Evolutionary conservation across 1,284 basidiomycete genomes (phyloP).

Genomic region (Cronartium quercuum): DNA sequence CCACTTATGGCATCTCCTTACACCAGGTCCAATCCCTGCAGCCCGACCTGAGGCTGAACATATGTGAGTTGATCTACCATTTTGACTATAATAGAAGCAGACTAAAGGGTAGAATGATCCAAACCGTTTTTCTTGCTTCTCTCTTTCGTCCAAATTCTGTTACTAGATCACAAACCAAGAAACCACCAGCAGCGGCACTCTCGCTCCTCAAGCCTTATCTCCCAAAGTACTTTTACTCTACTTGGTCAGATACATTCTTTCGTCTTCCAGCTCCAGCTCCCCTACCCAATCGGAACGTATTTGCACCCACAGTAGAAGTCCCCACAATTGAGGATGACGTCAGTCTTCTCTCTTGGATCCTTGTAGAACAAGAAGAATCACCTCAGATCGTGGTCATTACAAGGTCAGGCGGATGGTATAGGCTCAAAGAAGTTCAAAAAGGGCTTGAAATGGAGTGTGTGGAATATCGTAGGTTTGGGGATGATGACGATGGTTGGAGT

Average conservation of each 20-base stretch:
- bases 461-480: slow-evolving; percentile 19
- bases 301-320: not conserved
- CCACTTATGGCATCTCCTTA: slow-evolving; percentile 64
- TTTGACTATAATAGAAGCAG: too few species aligned
- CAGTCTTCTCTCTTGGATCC: slow-evolving; percentile 43
- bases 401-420: slow-evolving; percentile 36
- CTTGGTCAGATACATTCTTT: slow-evolving; percentile 89
- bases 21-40: slow-evolving; percentile 47
- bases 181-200: slow-evolving; percentile 41
- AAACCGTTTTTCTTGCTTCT: not conserved
- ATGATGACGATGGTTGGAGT: slow-evolving; percentile 17
- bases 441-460: slow-evolving; percentile 12
- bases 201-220: slow-evolving; percentile 54
- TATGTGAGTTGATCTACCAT: not conserved
- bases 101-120: too few species aligned
- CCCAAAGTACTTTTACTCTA: slow-evolving; percentile 85
- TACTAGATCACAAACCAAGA: slow-evolving; percentile 33
- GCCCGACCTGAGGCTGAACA: not conserved
- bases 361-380: slow-evolving; percentile 5
- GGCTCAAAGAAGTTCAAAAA: not conserved
- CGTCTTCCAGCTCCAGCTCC: slow-evolving; percentile 60
- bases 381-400: slow-evolving; percentile 36
- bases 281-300: slow-evolving; percentile 46
- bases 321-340: slow-evolving; percentile 44
- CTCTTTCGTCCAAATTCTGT: not conserved